Conservation (phyloP, 2,329 filamentous ascomycete species). For the Ophiostoma tasmaniense region DNA sequence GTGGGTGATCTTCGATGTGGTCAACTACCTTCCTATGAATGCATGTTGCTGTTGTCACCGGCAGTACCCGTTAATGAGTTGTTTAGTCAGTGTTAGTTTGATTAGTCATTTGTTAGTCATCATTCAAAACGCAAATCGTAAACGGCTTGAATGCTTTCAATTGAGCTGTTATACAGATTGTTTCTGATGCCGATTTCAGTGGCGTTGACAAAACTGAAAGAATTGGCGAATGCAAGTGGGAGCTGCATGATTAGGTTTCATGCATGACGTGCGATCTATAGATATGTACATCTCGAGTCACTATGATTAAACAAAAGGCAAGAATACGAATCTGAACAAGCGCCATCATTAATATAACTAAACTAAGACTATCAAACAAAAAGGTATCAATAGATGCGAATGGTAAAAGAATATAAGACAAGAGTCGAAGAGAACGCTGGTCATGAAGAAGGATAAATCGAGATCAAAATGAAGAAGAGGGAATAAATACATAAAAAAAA, state of each 20-base stretch:
- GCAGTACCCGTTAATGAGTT: not conserved
- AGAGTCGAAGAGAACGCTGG: conserved; percentile 5
- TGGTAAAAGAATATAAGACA: not conserved
- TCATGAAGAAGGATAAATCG: not conserved
- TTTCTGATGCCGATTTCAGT: no score
- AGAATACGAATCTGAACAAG: not conserved
- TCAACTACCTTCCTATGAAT: not conserved
- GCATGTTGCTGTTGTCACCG: not conserved
- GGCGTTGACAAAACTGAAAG: not conserved
- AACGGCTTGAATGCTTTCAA: no score
- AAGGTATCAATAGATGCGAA: not conserved
- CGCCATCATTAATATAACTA: not conserved
- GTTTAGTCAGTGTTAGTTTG: not conserved
- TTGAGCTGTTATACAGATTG: no score
- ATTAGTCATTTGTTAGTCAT: not conserved
- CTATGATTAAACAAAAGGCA: not conserved
- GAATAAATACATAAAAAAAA: not conserved
- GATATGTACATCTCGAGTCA: not conserved
- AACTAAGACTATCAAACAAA: not conserved
- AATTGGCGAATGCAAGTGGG: not conserved
- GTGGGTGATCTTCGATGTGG: not conserved
- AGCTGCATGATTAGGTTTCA: not conserved
- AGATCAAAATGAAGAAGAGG: not conserved
- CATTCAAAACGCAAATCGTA: no score
- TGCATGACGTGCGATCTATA: not conserved